phyloP scores from a whole-genome alignment of 148 eudicot species.

The Linanthus parryae region DNA sequence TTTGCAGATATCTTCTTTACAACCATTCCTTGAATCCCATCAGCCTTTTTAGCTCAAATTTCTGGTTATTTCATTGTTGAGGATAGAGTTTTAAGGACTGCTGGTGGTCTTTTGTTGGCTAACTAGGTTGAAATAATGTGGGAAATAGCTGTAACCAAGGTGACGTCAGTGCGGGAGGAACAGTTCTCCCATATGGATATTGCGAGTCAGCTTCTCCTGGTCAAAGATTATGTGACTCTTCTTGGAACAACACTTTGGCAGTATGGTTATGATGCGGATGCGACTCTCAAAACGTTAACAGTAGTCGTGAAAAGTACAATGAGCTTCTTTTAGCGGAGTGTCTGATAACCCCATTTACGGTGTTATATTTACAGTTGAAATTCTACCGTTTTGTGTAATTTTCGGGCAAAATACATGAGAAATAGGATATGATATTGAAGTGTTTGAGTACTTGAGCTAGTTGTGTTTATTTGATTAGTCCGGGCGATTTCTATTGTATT shows the following conservation, averaged over 20 bases:
- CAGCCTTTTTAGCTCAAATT: constrained; percentile 70
- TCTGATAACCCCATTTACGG: no score
- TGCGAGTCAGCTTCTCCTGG: constrained; percentile 61
- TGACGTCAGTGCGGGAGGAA: constrained; percentile 55
- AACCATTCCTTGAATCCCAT: constrained; percentile 76
- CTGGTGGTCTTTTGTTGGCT: constrained; percentile 62
- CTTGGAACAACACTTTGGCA: constrained; percentile 72
- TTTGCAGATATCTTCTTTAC: constrained; percentile 61
- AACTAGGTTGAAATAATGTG: constrained; percentile 92
- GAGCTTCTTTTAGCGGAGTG: constrained; percentile 76
- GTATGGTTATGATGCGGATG: constrained; percentile 66
- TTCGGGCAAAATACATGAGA: no score
- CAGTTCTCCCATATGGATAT: constrained; percentile 60
- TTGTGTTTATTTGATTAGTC: no score
- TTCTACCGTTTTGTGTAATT: no score
- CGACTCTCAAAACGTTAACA: constrained; percentile 54
- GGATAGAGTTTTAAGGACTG: constrained; percentile 85
- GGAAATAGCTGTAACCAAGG: constrained; percentile 72
- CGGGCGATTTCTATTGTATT: no score
- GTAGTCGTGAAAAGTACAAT: constrained; percentile 70
- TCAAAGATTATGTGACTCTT: constrained; percentile 90
- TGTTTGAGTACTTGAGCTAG: no score
- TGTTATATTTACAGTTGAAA: no score
- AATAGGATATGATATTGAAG: no score
- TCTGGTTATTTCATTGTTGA: no score